phyloP scores from a whole-genome alignment of 176 grass and related monocot genomes.

The Rhynchospora tenuis region DNA sequence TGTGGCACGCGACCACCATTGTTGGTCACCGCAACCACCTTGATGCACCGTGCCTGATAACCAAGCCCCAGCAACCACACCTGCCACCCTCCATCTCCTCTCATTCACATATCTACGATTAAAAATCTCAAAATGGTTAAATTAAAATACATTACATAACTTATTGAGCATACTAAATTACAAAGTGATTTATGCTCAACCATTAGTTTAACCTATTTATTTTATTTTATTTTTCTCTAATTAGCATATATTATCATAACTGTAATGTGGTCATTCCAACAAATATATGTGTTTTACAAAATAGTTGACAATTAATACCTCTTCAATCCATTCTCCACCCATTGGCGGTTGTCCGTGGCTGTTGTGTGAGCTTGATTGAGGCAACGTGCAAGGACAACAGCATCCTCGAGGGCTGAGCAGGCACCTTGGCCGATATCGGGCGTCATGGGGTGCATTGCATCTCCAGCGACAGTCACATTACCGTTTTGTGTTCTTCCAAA shows the following conservation, averaged over 20 bases:
- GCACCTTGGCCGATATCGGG: conserved; percentile 22
- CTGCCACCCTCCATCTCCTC: conserved; percentile 27
- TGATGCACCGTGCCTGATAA: conserved; percentile 26
- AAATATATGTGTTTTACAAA: background rate
- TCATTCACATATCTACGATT: conserved; percentile 6
- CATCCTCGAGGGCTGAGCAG: conserved; percentile 29
- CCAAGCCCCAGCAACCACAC: conserved; percentile 23
- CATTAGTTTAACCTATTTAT: background rate
- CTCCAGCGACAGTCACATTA: conserved; percentile 17
- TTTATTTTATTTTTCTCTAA: background rate
- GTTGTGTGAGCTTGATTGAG: conserved; percentile 13
- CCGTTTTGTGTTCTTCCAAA: conserved; percentile 10
- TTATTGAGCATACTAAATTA: background rate
- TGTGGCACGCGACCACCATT: background rate
- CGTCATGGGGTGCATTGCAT: conserved; percentile 26
- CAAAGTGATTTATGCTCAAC: background rate
- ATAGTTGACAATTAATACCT: background rate
- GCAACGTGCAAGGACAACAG: conserved; percentile 23
- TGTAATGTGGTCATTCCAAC: background rate
- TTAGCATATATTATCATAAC: background rate
- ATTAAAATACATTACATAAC: background rate
- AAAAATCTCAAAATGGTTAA: background rate
- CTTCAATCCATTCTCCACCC: background rate
- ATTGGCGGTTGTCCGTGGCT: background rate
- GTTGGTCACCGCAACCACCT: background rate